phyloP scores from a whole-genome alignment of 352 stramenopile genomes.

The Plasmopara viticola region DNA sequence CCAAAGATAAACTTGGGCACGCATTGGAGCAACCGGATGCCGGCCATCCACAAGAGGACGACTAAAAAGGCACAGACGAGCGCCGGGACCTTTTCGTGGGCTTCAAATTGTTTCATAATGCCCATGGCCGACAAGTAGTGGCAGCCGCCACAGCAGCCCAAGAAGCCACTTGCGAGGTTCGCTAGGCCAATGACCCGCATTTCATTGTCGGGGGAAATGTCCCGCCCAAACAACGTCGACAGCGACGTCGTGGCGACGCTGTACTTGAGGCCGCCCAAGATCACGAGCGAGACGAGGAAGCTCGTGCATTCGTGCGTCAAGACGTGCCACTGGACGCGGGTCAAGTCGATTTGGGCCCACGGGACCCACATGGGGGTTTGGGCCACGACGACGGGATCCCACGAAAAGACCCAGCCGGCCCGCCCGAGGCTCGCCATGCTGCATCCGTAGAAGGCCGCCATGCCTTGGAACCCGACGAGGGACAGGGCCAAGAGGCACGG shows the following conservation, averaged over 20 bases:
- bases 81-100: conserved; percentile 68
- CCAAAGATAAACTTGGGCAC: conserved; percentile 83
- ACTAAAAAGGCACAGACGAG: conserved; percentile 57
- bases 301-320: conserved; percentile 51
- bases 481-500: conserved; percentile 54
- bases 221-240: conserved; percentile 68
- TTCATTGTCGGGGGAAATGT: conserved; percentile 74
- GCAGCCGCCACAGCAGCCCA: conserved; percentile 69
- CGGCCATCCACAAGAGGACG: conserved; percentile 50
- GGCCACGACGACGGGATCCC: conserved; percentile 46
- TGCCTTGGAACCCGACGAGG: conserved; percentile 52
- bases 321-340: conserved; percentile 50
- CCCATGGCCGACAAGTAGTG: conserved; percentile 81
- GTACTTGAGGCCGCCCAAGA: conserved; percentile 76
- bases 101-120: conserved; percentile 82
- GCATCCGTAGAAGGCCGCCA: conserved; percentile 22
- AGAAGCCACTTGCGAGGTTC: conserved; percentile 54
- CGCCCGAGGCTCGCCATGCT: conserved; percentile 33
- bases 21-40: conserved; percentile 61
- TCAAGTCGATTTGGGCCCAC: conserved; percentile 64
- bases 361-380: conserved; percentile 77
- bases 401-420: conserved; percentile 58
- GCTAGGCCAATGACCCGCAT: conserved; percentile 75
- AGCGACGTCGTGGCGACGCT: conserved; percentile 73
- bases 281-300: conserved; percentile 62